Evolutionary conservation across 805 yeast genomes (phyloP), one percentile per base, ranked within the genome.

Genomic region (Candida corydali): DNA sequence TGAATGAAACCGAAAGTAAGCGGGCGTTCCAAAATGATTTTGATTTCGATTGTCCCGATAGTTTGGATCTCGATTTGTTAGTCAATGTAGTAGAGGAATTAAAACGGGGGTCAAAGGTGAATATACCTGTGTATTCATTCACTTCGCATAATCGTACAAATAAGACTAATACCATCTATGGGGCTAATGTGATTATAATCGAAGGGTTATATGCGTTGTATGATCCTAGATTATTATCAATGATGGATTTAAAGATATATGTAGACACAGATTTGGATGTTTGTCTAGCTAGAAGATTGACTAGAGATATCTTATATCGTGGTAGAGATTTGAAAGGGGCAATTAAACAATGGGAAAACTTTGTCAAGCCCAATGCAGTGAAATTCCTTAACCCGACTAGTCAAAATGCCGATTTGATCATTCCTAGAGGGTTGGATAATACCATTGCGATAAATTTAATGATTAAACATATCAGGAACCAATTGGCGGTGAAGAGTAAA

Each of bases 221-320:
- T 43, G 87, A 83, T 54, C 69, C 71, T 32, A 71, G 88, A 28
- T 59, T 93, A 12, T 60, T 82, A 37, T 82, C 75, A 9, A 52
- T 88, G 51, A 83, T 89, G 82, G 95, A 91, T 51, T 69, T 87
- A 41, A 91, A 85, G 58, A 76, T 91, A 14, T 93, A 79, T 56
- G 97, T 93, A 3, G 97, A 91, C 48, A 93, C 97, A 2, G 98
- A 89, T 51, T 68, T 88, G 47, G 98, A 93, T 54, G 76, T 91
- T 11, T 93, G 98, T 59, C 69, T 93, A 48, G 89, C 96, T 4
- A 71, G 98, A 50, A 70, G 98, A 49, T 64, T 93, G 29, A 78
- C 86, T 3, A 70, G 98, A 51, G 98, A 93, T 56, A 88, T 87
- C 36, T 69, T 85, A 10, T 79, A 82, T 42, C 69, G 98, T 42